phyloP scores from a whole-genome alignment of 139 green algal species.

The Diplosphaera chodatii region DNA sequence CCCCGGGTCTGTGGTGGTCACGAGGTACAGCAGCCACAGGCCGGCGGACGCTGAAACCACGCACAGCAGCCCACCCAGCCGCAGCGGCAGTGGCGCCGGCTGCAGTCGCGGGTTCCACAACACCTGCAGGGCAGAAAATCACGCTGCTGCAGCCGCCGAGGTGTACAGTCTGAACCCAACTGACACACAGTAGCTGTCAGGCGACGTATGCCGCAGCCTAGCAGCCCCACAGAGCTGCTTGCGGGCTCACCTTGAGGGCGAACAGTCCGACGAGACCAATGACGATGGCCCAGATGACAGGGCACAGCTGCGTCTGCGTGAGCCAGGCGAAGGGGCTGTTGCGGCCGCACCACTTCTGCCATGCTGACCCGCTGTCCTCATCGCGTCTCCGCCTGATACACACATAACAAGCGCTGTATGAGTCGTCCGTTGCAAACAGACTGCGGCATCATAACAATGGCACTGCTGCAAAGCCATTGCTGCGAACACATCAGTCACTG shows the following conservation, averaged over 20 bases:
- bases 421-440: too few relatives aligned
- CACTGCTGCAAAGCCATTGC: too few relatives aligned
- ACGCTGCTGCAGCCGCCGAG: too few relatives aligned
- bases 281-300: slow-evolving; percentile 74
- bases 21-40: slow-evolving; percentile 67
- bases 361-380: slow-evolving; percentile 7
- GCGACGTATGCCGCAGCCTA: too few relatives aligned
- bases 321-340: slow-evolving; percentile 43
- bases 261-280: slow-evolving; percentile 61
- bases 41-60: slow-evolving; percentile 25
- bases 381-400: neutral
- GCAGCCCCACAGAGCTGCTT: too few relatives aligned
- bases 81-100: neutral
- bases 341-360: slow-evolving; percentile 33
- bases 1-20: slow-evolving; percentile 73
- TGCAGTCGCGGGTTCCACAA: slow-evolving; percentile 18
- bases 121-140: slow-evolving; percentile 12
- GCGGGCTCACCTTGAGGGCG: slow-evolving; percentile 38
- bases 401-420: neutral
- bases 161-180: too few relatives aligned
- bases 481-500: too few relatives aligned
- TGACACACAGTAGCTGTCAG: too few relatives aligned
- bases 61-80: slow-evolving; percentile 30
- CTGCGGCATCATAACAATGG: too few relatives aligned
- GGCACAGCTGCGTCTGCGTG: slow-evolving; percentile 63